Conservation (phyloP, 352 stramenopile species). For the Thraustochytrium sp. region DNA sequence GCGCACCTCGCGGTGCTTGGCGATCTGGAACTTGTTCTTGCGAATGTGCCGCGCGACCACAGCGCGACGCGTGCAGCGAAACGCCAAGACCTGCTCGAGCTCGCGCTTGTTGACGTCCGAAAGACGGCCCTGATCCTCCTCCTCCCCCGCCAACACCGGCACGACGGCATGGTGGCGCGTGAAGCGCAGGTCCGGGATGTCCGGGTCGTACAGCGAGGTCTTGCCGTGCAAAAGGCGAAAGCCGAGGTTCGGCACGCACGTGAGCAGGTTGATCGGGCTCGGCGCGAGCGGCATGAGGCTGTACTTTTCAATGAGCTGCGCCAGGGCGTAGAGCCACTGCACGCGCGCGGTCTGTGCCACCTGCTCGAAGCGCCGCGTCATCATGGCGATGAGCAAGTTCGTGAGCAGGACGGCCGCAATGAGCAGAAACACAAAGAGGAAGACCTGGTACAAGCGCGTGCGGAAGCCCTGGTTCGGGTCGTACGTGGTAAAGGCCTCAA, state of each 20-base stretch:
- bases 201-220: conserved; percentile 29
- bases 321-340: conserved; percentile 31
- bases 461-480: not conserved
- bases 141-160: not conserved
- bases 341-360: conserved; percentile 34
- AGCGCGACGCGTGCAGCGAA: conserved; percentile 10
- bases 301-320: conserved; percentile 45
- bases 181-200: not conserved
- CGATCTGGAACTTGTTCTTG: not conserved
- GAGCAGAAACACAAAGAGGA: conserved; percentile 41
- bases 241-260: conserved; percentile 12
- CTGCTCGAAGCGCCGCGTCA: conserved; percentile 37
- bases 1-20: not conserved
- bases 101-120: not conserved
- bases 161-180: not conserved
- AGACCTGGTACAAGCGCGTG: conserved; percentile 7
- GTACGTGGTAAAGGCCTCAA: conserved; percentile 43
- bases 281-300: conserved; percentile 18
- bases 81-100: not conserved
- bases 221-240: not conserved
- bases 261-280: conserved; percentile 19
- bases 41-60: not conserved
- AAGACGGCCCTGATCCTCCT: not conserved
- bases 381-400: conserved; percentile 37
- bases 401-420: conserved; percentile 13